Percentiles rank a stretch among this genome's conserved stretches.
phyloP scores from a whole-genome alignment of 176 grass and related monocot species.

The Hordeum marinum region DNA sequence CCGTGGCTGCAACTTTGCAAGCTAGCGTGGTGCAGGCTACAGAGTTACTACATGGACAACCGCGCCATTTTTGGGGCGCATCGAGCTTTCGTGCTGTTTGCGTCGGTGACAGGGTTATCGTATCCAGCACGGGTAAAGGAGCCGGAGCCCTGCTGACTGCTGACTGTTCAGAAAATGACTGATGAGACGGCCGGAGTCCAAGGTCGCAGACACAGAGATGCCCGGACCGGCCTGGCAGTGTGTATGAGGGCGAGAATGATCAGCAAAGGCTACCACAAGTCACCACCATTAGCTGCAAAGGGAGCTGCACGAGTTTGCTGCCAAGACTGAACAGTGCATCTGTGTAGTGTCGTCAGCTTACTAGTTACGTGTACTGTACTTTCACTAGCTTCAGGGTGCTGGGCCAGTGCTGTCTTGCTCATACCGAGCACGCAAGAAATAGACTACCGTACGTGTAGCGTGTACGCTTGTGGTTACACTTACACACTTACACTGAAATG shows the following conservation, averaged over 20 bases:
- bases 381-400: no score
- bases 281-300: neutral
- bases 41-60: neutral
- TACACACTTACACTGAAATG: neutral
- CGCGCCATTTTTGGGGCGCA: conserved; percentile 25
- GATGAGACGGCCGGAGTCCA: neutral
- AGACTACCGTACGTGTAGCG: neutral
- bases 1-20: neutral
- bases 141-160: conserved; percentile 11
- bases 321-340: neutral
- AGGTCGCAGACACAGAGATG: conserved; percentile 21
- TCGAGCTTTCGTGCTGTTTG: conserved; percentile 12
- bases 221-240: neutral
- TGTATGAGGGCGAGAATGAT: neutral
- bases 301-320: neutral
- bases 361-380: neutral
- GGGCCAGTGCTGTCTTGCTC: neutral
- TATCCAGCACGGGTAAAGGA: conserved; percentile 32
- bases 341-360: neutral
- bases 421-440: neutral
- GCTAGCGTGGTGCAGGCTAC: neutral
- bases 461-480: neutral
- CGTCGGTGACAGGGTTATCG: conserved; percentile 17
- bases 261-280: no score
- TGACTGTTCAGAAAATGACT: conserved; percentile 17